A percentile compares a stretch with the other conserved stretches of the same genome.
Evolutionary conservation across 352 stramenopile genomes (phyloP).

Genomic region (Pythium phragmiticola): DNA sequence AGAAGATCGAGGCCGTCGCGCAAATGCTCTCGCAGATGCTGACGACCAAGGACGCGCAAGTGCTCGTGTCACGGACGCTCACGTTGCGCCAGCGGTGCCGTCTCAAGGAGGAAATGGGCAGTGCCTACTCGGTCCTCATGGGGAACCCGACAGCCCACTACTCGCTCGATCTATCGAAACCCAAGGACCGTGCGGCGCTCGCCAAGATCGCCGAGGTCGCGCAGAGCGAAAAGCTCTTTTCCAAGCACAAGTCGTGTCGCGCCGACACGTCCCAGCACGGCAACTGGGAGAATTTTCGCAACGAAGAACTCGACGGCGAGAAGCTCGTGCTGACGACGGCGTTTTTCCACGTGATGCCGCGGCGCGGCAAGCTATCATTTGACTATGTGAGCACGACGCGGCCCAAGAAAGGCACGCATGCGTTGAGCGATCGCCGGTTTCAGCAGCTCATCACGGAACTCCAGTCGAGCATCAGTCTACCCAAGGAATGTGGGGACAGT

Average conservation of each 20-base stretch:
- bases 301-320: slow-evolving; percentile 81
- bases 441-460: slow-evolving; percentile 72
- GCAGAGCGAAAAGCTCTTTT: slow-evolving; percentile 82
- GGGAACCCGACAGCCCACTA: slow-evolving; percentile 86
- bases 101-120: slow-evolving; percentile 81
- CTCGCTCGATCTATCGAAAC: slow-evolving; percentile 68
- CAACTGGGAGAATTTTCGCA: slow-evolving; percentile 92
- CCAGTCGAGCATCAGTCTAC: slow-evolving; percentile 32
- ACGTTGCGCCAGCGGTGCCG: slow-evolving; percentile 68
- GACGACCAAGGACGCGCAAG: slow-evolving; percentile 70
- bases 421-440: slow-evolving; percentile 70
- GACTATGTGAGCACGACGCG: slow-evolving; percentile 88
- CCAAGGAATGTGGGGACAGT: not conserved
- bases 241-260: slow-evolving; percentile 44
- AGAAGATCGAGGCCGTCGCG: slow-evolving; percentile 66
- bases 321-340: slow-evolving; percentile 64
- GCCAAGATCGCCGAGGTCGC: slow-evolving; percentile 83
- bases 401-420: slow-evolving; percentile 53
- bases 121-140: slow-evolving; percentile 79
- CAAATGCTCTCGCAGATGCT: slow-evolving; percentile 85
- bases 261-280: slow-evolving; percentile 86
- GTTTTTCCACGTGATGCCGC: slow-evolving; percentile 80
- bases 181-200: slow-evolving; percentile 71
- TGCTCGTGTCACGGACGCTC: slow-evolving; percentile 62
- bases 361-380: slow-evolving; percentile 78